Evolutionary conservation across 2,329 filamentous ascomycete species (phyloP).

Genomic region (Alternaria postmessia): DNA sequence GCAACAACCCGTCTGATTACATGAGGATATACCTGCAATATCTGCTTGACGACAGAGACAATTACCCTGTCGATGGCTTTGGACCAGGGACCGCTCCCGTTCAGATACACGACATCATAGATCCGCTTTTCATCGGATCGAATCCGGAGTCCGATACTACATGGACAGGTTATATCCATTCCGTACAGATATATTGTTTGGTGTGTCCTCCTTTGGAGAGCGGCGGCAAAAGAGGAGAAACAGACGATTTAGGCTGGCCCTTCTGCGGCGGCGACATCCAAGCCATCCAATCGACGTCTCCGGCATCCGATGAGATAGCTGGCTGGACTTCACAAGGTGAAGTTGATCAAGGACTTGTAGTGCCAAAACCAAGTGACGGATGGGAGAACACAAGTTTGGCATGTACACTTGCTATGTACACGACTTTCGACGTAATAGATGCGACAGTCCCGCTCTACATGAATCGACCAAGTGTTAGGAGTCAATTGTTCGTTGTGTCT

Average conservation of each 20-base stretch:
- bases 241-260: neutral
- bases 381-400: neutral
- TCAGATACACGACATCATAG: neutral
- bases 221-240: neutral
- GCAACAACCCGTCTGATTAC: neutral
- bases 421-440: neutral
- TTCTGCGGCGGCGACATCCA: neutral
- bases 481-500: slow-evolving; percentile 3
- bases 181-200: neutral
- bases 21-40: neutral
- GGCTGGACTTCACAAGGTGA: neutral
- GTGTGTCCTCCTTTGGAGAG: neutral
- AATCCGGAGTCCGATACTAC: neutral
- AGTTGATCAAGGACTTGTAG: neutral
- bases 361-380: neutral
- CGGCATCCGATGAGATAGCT: neutral
- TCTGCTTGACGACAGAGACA: neutral
- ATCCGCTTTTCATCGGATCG: neutral
- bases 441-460: neutral
- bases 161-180: neutral
- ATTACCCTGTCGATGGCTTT: neutral
- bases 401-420: neutral
- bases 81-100: neutral
- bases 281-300: neutral
- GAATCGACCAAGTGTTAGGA: neutral